A percentile compares a stretch with the other conserved stretches of the same genome.
These are phyloP conservation scores for Phaeomoniella chlamydospora DNA, from an alignment of 2,329 filamentous ascomycete genomes.

Conservation along the genomic window DNA sequence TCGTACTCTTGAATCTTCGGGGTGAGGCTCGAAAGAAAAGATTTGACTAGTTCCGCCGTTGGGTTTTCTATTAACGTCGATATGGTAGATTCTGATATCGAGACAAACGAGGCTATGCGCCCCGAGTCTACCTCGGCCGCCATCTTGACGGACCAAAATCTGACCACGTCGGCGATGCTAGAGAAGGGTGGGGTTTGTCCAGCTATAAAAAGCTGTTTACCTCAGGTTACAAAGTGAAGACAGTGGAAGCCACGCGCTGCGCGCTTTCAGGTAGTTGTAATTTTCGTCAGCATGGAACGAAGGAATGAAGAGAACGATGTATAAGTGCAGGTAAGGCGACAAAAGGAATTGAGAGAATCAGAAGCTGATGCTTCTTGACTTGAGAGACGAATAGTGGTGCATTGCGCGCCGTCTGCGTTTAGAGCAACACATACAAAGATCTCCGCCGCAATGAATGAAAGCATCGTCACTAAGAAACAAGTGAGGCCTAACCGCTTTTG, in stretches of 20 bases:
- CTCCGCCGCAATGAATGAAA: no score
- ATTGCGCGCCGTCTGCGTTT: no score
- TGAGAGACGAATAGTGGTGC: not conserved
- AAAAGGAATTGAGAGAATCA: not conserved
- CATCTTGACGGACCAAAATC: constrained; percentile 25
- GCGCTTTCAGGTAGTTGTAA: not conserved
- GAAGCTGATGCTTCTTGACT: not conserved
- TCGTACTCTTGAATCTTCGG: constrained; percentile 73
- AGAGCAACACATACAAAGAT: no score
- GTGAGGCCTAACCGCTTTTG: not conserved
- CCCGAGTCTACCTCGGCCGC: constrained; percentile 42
- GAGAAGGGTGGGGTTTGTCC: constrained; percentile 1
- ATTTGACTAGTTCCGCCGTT: constrained; percentile 63
- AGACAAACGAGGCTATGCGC: constrained; percentile 44
- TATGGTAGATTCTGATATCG: constrained; percentile 40
- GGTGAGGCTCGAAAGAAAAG: constrained; percentile 60
- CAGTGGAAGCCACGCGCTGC: not conserved
- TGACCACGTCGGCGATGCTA: constrained; percentile 2
- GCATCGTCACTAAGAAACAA: not conserved
- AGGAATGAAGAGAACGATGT: not conserved
- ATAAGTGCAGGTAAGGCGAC: no score
- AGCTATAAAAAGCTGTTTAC: no score
- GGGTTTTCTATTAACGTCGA: constrained; percentile 40
- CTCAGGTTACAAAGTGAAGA: no score
- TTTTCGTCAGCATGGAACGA: not conserved